Percentiles rank a stretch among this genome's conserved stretches.
Conservation (phyloP, 2,329 filamentous ascomycete genomes). For the Colletotrichum scovillei region DNA sequence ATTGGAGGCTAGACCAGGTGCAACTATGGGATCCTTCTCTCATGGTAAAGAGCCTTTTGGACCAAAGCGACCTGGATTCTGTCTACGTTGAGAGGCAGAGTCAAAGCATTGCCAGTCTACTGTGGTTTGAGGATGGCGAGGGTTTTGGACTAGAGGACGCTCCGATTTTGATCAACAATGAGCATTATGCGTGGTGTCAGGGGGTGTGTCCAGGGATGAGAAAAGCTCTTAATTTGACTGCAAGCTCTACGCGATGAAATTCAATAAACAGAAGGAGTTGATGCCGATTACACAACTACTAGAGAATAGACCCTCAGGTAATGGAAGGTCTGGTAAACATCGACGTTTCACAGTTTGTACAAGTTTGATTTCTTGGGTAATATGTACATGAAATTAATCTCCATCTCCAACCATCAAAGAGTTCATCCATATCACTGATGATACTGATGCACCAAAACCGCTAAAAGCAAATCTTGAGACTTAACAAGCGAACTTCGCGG, state of each 20-base stretch:
- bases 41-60: not conserved
- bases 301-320: too few species aligned
- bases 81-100: not conserved
- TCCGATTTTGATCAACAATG: not conserved
- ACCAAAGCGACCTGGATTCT: not conserved
- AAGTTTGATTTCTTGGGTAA: too few species aligned
- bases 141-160: not conserved
- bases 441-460: not conserved
- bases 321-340: too few species aligned
- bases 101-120: not conserved
- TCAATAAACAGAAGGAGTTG: too few species aligned
- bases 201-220: not conserved
- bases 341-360: too few species aligned
- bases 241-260: too few species aligned
- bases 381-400: too few species aligned
- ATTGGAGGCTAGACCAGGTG: not conserved
- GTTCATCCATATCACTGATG: not conserved
- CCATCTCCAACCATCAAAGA: not conserved
- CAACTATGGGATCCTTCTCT: not conserved
- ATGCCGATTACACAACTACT: too few species aligned
- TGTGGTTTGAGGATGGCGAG: not conserved
- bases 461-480: not conserved
- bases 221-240: too few species aligned
- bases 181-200: not conserved
- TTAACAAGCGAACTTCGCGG: conserved; percentile 40